Conservation (phyloP, 2,329 filamentous ascomycete genomes). For the Hymenoscyphus albidus region DNA sequence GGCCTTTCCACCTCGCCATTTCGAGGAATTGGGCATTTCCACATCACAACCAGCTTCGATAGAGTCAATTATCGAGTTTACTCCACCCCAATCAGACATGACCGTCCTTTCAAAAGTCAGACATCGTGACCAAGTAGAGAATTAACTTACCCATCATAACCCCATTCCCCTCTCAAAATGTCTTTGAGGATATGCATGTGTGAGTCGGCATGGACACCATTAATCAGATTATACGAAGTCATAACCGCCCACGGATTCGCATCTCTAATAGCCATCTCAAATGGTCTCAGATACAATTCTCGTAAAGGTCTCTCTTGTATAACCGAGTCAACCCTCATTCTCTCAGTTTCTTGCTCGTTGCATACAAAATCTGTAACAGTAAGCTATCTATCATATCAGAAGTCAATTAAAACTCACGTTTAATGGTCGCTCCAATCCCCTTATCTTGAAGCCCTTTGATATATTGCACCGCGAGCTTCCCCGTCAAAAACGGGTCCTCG, state of each 20-base stretch:
- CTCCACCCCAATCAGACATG: slow-evolving; percentile 57
- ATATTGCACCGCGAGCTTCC: slow-evolving; percentile 67
- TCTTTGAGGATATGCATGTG: slow-evolving; percentile 52
- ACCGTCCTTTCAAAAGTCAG: slow-evolving; percentile 42
- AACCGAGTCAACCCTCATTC: slow-evolving; percentile 60
- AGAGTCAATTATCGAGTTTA: slow-evolving; percentile 53
- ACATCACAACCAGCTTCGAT: slow-evolving; percentile 54
- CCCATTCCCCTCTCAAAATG: slow-evolving; percentile 58
- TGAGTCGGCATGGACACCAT: slow-evolving; percentile 58
- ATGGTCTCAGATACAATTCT: slow-evolving; percentile 70
- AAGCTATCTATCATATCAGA: slow-evolving; percentile 12
- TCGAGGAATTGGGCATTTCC: slow-evolving; percentile 54
- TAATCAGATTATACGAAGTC: slow-evolving; percentile 65
- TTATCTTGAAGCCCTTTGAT: slow-evolving; percentile 70
- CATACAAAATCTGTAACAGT: slow-evolving; percentile 54
- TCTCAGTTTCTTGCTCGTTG: slow-evolving; percentile 70
- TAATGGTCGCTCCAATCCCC: slow-evolving; percentile 72
- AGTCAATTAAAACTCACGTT: slow-evolving; percentile 49
- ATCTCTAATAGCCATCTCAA: slow-evolving; percentile 68
- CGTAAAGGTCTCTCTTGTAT: slow-evolving; percentile 62
- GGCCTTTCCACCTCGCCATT: slow-evolving; percentile 55
- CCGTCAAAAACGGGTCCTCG: slow-evolving; percentile 75
- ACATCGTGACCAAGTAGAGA: background rate
- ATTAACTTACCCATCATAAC: slow-evolving; percentile 52
- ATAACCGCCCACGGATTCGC: slow-evolving; percentile 67